phyloP scores from a whole-genome alignment of 2,329 filamentous ascomycete genomes.

The Penicillium thymicola region DNA sequence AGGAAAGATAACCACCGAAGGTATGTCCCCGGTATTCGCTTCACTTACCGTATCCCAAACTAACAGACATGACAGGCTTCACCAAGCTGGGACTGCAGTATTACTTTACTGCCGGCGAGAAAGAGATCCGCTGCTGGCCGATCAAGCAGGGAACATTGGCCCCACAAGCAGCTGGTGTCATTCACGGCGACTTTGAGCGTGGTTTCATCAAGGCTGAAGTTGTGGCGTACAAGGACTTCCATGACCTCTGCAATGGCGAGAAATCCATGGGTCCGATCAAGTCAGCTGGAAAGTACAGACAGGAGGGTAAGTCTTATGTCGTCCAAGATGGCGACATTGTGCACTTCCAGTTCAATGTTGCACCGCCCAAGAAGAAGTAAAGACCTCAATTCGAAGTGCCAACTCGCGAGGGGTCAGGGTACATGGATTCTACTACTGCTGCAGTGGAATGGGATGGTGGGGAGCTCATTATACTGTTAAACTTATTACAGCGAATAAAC shows the following conservation, averaged over 20 bases:
- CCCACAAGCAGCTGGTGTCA: slow-evolving; percentile 5
- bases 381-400: background rate
- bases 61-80: slow-evolving; percentile 1
- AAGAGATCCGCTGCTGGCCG: slow-evolving; percentile 6
- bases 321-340: background rate
- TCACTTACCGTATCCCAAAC: background rate
- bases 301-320: slow-evolving; percentile 4
- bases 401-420: background rate
- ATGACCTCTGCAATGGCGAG: slow-evolving; percentile 2
- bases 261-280: slow-evolving; percentile 6
- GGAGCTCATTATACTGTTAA: background rate
- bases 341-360: slow-evolving; percentile 3
- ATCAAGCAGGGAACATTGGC: slow-evolving; percentile 1
- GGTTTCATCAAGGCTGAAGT: slow-evolving; percentile 9
- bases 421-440: background rate
- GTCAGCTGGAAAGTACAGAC: slow-evolving; percentile 3
- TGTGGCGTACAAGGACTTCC: slow-evolving; percentile 7
- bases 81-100: slow-evolving; percentile 5
- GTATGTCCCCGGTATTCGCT: background rate
- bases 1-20: slow-evolving; percentile 1
- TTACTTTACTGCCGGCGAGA: slow-evolving; percentile 7
- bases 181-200: slow-evolving; percentile 6
- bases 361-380: background rate
- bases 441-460: background rate
- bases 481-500: background rate